Conservation (phyloP, 768 basidiomycete species). For the Candolleomyces efflorescens region DNA sequence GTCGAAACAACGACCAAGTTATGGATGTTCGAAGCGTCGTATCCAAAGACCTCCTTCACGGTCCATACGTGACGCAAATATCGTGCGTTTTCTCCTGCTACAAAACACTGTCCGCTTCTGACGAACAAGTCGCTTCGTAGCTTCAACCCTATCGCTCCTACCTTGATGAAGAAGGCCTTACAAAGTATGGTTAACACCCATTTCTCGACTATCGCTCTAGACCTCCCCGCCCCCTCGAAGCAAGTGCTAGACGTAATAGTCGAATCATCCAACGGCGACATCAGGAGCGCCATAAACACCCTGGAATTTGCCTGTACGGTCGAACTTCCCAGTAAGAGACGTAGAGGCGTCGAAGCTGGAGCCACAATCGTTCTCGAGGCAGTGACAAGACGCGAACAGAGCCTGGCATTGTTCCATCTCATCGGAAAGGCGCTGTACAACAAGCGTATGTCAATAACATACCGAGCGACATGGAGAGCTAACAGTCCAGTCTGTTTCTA, state of each 20-base stretch:
- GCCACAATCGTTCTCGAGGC: slow-evolving; percentile 54
- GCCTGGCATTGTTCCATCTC: slow-evolving; percentile 84
- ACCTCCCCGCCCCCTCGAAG: slow-evolving; percentile 42
- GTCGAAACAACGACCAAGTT: slow-evolving; percentile 40
- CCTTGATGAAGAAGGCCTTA: slow-evolving; percentile 77
- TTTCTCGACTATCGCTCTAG: slow-evolving; percentile 15
- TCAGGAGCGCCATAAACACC: slow-evolving; percentile 90
- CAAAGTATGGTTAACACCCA: slow-evolving; percentile 50
- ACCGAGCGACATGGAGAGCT: background rate
- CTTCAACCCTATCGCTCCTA: slow-evolving; percentile 90
- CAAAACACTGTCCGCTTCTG: slow-evolving; percentile 1
- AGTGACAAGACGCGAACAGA: slow-evolving; percentile 80
- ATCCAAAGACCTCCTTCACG: slow-evolving; percentile 61
- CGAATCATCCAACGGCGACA: slow-evolving; percentile 82
- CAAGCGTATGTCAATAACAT: slow-evolving; percentile 61
- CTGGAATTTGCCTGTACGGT: slow-evolving; percentile 78
- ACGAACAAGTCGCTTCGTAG: slow-evolving; percentile 32
- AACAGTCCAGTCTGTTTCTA: slow-evolving; percentile 21
- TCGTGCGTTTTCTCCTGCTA: slow-evolving; percentile 43
- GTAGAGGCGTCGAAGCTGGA: slow-evolving; percentile 22
- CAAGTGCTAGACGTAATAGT: slow-evolving; percentile 74
- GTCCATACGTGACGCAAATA: slow-evolving; percentile 77
- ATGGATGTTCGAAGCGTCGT: slow-evolving; percentile 66
- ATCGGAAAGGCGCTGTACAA: slow-evolving; percentile 94
- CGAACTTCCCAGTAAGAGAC: slow-evolving; percentile 22